Evolutionary conservation across 768 basidiomycete genomes (phyloP), one percentile per base, ranked within the genome.

Genomic region (Imleria badia): DNA sequence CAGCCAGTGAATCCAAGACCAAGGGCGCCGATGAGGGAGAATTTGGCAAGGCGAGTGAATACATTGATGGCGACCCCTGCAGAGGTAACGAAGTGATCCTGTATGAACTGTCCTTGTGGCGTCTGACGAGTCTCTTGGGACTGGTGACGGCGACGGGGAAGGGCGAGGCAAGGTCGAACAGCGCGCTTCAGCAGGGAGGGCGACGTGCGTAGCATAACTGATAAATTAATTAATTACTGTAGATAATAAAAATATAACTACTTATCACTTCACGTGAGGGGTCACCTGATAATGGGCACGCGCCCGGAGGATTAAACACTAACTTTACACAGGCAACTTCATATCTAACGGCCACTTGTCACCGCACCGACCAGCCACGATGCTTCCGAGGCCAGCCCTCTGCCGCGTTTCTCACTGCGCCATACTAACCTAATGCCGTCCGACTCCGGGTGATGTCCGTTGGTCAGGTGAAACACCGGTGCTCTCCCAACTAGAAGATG

Each of bases 41-140:
- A 76, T 61, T 80, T 83, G 58, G 78, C 34, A 52, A 82, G 73
- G 11, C 80, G 78, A 52, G 74, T 70, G 54, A 77, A 77, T 51
- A 78, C 62, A 55, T 72, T 71, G 46, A 83, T 55, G 13, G 78
- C 75, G 52, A 75, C 73, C 12, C 75, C 64, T 1, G 75, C 65
- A 31, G 75, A 68, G 17, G 59, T 55, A 1, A 69, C 63, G 30
- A 73, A 73, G 52, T 72, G 72, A 19, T 76, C 68, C n/a, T 68
- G 66, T 44, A 66, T 55, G 56, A 65, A 60, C 30, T 54, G 58
- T 11, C 55, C 53, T 40, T 30, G 56, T 29, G 42, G 52, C 9
- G 35, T 34, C 38, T 45, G 59, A 35, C 15, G 43, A 4, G 48
- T 39, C 26, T 54, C 55, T 23, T 66, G 61, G 8, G 70, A 61